phyloP scores from a whole-genome alignment of 257 asterid genomes.

The Misopates orontium region DNA sequence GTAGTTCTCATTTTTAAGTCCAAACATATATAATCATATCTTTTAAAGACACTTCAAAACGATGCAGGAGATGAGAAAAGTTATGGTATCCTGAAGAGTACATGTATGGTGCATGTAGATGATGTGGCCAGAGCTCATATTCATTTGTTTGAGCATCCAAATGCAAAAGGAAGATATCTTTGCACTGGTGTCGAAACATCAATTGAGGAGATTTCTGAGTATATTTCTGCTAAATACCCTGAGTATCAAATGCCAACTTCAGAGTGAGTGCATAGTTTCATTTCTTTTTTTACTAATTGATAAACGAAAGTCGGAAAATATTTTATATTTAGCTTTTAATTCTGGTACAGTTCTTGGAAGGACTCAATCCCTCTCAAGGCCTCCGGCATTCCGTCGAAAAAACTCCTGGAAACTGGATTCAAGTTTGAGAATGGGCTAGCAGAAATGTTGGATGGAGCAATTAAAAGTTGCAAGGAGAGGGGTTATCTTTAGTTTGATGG shows the following conservation, averaged over 20 bases:
- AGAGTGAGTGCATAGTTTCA: conserved; percentile 59
- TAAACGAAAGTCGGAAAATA: no score
- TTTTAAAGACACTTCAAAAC: neutral
- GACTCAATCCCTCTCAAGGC: conserved; percentile 22
- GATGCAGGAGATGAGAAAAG: conserved; percentile 33
- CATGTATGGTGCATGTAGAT: conserved; percentile 47
- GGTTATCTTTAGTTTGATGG: conserved; percentile 34
- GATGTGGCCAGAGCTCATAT: conserved; percentile 66
- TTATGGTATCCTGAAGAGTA: conserved; percentile 12
- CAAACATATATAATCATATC: no score
- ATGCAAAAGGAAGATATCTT: conserved; percentile 59
- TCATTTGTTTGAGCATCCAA: conserved; percentile 44
- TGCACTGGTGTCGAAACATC: conserved; percentile 38
- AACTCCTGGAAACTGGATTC: conserved; percentile 45
- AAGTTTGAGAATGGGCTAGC: conserved; percentile 40
- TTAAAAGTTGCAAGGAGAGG: conserved; percentile 37
- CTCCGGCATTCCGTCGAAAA: conserved; percentile 37
- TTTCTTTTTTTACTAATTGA: no score
- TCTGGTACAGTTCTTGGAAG: no score
- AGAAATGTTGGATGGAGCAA: conserved; percentile 49
- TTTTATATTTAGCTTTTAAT: no score
- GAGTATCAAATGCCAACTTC: conserved; percentile 45
- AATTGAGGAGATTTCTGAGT: conserved; percentile 30
- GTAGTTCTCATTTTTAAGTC: no score
- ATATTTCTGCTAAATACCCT: conserved; percentile 43